Conservation (phyloP, 1,284 basidiomycete genomes). For the Megacollybia platyphylla region DNA sequence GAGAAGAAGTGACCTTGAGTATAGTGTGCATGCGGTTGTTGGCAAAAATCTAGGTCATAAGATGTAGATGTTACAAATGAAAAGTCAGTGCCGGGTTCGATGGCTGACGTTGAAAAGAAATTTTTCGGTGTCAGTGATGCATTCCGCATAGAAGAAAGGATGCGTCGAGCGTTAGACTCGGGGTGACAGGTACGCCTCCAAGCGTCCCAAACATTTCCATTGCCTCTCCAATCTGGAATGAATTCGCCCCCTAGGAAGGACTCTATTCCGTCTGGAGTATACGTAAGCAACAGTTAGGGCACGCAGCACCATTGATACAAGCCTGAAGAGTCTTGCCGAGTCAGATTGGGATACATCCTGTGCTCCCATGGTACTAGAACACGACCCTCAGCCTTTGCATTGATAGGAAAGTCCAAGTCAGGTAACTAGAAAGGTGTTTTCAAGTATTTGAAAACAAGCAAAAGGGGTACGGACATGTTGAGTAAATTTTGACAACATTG, state of each 20-base stretch:
- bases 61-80: constrained; percentile 47
- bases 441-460: not conserved
- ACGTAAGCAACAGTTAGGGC: constrained; percentile 4
- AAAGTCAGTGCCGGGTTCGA: constrained; percentile 38
- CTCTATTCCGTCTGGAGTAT: constrained; percentile 36
- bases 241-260: constrained; percentile 60
- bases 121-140: constrained; percentile 14
- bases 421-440: constrained; percentile 43
- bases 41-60: constrained; percentile 65
- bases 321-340: constrained; percentile 41
- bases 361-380: constrained; percentile 85
- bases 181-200: constrained; percentile 87
- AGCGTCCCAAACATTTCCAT: constrained; percentile 84
- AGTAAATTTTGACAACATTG: constrained; percentile 65
- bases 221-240: constrained; percentile 70
- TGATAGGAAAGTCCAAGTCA: constrained; percentile 86
- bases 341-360: constrained; percentile 54
- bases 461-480: constrained; percentile 31
- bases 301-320: constrained; percentile 9
- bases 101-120: constrained; percentile 8
- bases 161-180: constrained; percentile 61
- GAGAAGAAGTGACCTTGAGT: constrained; percentile 91
- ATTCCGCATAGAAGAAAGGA: constrained; percentile 61
- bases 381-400: constrained; percentile 84
- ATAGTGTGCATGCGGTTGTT: constrained; percentile 71